Evolutionary conservation across 495 filamentous ascomycete species (phyloP), one percentile per base, ranked within the genome.

Genomic region (Choiromyces venosus): DNA sequence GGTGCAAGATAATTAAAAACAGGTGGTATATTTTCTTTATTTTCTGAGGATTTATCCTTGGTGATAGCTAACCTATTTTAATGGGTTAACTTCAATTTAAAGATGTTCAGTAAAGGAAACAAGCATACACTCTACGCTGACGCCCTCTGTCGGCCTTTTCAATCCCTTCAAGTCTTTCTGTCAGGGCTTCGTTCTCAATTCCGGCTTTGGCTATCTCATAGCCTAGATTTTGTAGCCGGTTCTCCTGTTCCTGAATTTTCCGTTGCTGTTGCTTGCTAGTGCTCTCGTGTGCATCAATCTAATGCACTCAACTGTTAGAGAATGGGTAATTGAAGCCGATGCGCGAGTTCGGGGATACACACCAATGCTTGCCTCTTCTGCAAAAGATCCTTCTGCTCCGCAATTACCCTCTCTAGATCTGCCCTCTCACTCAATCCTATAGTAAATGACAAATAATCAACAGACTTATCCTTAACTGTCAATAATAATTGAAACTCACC

Each of bases 11-110:
- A 74, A 46, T 72, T 77, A 64, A 77, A 77, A 37, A 70, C 38
- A 3, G 66, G 69, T 35, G 74, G 39, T 38, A 77, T 73, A 72
- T 77, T 77, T 67, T 76, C 75, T 39, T 77, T 77, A 29, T 73
- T 72, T 46, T 77, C 52, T 19, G 67, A 25, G 25, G 33, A 66
- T 19, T 68, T 61, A 29, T 56, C 42, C 19, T 40, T 35, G 2
- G 74, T 21, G 35, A 44, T 37, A 33, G 73, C 40, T 25, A 77
- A 33, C 33, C 75, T 77, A 65, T 37, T 65, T 61, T 61, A 16
- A 4, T 64, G 25, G 42, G 72, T 77, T 19, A 77, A 74, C 56
- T 25, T 72, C 35, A 16, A 35, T 33, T 33, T 16, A 12, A 6
- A 35, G 38, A 66, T 19, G 14, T 4, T 61, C 25, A 33, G 10